Conservation (phyloP, 2,329 filamentous ascomycete genomes). For the Penicillium sp. region DNA sequence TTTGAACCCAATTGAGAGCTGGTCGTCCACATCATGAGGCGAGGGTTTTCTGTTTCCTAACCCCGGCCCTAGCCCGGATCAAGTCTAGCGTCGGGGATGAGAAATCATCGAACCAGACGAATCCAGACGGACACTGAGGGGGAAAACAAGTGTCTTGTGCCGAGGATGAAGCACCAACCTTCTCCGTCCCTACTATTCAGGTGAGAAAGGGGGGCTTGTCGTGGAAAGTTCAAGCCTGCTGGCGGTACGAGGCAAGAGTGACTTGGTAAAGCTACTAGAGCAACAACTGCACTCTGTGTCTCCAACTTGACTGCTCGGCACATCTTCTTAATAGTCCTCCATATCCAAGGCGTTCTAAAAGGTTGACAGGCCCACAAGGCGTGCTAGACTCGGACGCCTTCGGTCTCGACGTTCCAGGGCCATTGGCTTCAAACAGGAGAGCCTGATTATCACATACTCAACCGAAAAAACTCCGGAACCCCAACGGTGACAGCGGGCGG, state of each 20-base stretch:
- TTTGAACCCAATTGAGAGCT: not conserved
- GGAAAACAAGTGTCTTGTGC: not conserved
- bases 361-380: constrained; percentile 13
- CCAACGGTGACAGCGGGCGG: constrained; percentile 1
- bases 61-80: not conserved
- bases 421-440: constrained; percentile 18
- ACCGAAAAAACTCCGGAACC: constrained; percentile 9
- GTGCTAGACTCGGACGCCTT: constrained; percentile 14
- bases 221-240: not conserved
- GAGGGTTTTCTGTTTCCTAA: not conserved
- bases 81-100: not conserved
- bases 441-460: constrained; percentile 12
- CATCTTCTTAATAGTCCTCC: constrained; percentile 15
- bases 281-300: not conserved
- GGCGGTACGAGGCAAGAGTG: not conserved
- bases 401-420: constrained; percentile 6
- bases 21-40: not conserved
- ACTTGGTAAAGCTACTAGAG: not conserved
- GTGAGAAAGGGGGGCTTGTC: not conserved
- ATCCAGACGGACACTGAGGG: not conserved
- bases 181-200: not conserved
- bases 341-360: constrained; percentile 13
- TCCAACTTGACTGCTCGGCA: constrained; percentile 11
- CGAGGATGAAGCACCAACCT: not conserved
- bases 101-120: not conserved